Conservation (phyloP, 176 grass and related monocot species). For the Metroxylon sagu region DNA sequence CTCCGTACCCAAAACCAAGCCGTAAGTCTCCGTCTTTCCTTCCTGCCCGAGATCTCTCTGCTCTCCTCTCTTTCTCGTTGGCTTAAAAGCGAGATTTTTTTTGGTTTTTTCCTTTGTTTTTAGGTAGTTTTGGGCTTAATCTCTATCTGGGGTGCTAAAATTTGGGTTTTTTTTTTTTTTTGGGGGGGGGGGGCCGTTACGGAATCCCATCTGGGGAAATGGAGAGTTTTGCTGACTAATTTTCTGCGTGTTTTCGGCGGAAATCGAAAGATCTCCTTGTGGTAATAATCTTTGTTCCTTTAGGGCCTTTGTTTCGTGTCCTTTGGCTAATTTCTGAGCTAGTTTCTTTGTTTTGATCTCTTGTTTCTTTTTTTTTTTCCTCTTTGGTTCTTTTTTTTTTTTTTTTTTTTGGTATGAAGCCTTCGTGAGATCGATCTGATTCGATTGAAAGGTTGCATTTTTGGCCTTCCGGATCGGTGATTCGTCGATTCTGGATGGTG, state of each 20-base stretch:
- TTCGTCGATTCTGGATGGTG: constrained; percentile 1
- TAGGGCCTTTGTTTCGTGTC: neutral
- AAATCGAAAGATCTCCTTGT: neutral
- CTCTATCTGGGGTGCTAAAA: neutral
- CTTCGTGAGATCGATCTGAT: constrained; percentile 9
- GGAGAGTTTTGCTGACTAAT: too few species aligned
- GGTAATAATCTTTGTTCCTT: too few species aligned
- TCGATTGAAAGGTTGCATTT: constrained; percentile 11
- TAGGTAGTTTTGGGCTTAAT: neutral
- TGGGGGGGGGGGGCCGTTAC: too few species aligned
- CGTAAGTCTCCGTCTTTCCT: neutral
- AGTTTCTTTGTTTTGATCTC: neutral
- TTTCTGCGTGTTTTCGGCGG: neutral
- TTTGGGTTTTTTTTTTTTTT: neutral
- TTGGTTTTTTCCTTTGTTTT: neutral
- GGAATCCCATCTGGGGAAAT: too few species aligned
- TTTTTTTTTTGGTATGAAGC: neutral
- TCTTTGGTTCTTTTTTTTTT: neutral
- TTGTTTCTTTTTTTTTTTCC: too few species aligned
- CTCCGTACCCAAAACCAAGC: neutral
- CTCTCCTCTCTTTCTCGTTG: neutral
- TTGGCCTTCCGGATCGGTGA: constrained; percentile 6
- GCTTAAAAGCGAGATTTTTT: neutral
- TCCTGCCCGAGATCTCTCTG: neutral
- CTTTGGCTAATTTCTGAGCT: neutral